phyloP scores from a whole-genome alignment of 2,329 filamentous ascomycete genomes.

The Cytospora mali region DNA sequence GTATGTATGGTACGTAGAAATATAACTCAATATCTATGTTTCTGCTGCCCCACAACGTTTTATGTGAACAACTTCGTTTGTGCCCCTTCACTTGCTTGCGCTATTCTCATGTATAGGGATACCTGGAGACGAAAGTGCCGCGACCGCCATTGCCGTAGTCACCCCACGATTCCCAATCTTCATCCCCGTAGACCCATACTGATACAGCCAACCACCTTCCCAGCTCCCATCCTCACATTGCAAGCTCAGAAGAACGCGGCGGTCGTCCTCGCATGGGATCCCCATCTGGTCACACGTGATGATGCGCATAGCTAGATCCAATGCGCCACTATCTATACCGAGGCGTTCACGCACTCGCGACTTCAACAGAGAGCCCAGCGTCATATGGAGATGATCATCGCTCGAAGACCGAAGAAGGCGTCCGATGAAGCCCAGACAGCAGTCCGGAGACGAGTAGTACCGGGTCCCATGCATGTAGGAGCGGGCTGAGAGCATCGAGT shows the following conservation, averaged over 20 bases:
- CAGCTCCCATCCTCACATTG: constrained; percentile 41
- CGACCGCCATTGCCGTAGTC: constrained; percentile 30
- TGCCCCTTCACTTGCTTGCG: no score
- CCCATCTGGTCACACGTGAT: constrained; percentile 35
- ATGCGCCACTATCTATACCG: constrained; percentile 32
- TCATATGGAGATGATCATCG: constrained; percentile 30
- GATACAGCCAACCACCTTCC: constrained; percentile 33
- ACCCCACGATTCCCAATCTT: constrained; percentile 29
- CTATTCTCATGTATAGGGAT: no score
- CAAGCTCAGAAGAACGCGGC: constrained; percentile 31
- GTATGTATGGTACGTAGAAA: no score
- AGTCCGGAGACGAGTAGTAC: constrained; percentile 38
- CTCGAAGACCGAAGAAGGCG: constrained; percentile 31
- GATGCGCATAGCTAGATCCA: constrained; percentile 36
- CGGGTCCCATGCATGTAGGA: constrained; percentile 38
- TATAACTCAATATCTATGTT: no score
- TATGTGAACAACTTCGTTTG: no score
- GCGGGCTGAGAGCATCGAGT: constrained; percentile 31
- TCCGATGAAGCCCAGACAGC: constrained; percentile 37
- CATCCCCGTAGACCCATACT: constrained; percentile 28
- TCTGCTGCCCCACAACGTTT: no score
- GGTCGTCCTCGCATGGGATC: constrained; percentile 28
- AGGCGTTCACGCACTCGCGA: constrained; percentile 34
- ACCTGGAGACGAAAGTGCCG: constrained; percentile 22
- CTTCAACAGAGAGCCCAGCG: constrained; percentile 32